Conservation (phyloP, 768 basidiomycete genomes). For the Agaricus blazei region DNA sequence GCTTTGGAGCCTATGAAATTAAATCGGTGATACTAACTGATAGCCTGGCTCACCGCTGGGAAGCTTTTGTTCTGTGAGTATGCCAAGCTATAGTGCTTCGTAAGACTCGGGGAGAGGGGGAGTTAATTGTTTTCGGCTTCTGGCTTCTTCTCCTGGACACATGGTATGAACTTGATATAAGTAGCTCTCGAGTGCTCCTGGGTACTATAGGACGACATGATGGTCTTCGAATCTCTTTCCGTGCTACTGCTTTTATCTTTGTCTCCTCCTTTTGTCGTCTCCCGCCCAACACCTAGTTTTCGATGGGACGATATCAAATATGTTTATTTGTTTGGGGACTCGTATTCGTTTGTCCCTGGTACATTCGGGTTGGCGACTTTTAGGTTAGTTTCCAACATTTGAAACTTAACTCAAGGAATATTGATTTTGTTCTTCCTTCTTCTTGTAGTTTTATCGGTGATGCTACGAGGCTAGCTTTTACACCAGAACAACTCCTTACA, state of each 20-base stretch:
- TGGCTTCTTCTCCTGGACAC: no score
- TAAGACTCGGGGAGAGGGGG: no score
- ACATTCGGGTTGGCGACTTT: neutral
- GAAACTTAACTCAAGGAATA: neutral
- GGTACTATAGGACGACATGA: neutral
- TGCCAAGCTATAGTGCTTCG: no score
- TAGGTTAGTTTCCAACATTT: neutral
- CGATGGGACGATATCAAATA: conserved; percentile 32
- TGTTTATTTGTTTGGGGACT: conserved; percentile 3
- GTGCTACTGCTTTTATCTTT: no score
- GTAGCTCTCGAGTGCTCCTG: no score
- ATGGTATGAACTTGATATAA: no score
- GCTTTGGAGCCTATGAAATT: no score
- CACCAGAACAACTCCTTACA: neutral
- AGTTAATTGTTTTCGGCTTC: no score
- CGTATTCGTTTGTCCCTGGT: conserved; percentile 3
- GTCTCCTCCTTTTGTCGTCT: neutral
- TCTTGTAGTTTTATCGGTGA: neutral
- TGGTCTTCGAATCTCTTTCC: neutral
- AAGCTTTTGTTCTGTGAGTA: no score
- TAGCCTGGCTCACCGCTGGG: no score
- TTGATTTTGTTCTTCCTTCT: neutral
- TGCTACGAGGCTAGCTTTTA: conserved; percentile 1
- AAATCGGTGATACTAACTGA: no score
- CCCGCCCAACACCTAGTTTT: conserved; percentile 17